Evolutionary conservation across 2,329 filamentous ascomycete genomes (phyloP).

Genomic region (Scleromitrula shiraiana): DNA sequence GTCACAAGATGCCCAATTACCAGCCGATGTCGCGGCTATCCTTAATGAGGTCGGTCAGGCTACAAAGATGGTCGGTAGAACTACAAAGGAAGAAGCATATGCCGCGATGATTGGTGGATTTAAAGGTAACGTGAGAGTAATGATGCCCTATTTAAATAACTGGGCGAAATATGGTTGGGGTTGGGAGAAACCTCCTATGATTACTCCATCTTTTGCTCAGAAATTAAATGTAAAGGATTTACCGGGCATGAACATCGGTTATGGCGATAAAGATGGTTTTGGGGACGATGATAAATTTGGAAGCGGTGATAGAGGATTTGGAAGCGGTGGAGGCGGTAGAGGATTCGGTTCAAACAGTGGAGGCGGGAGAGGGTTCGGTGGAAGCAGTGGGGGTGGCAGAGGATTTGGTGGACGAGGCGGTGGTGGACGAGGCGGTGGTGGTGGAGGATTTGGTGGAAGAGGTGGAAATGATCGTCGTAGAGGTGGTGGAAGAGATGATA

Average conservation of each 20-base stretch:
- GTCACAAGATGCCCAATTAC: slow-evolving; percentile 29
- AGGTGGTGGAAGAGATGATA: slow-evolving; percentile 9
- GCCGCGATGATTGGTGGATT: slow-evolving; percentile 15
- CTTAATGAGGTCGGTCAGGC: slow-evolving; percentile 23
- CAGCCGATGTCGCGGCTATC: slow-evolving; percentile 21
- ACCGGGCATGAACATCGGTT: slow-evolving; percentile 18
- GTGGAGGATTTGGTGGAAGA: slow-evolving; percentile 10
- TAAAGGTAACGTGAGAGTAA: neutral
- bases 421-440: slow-evolving; percentile 8
- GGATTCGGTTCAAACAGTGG: slow-evolving; percentile 9
- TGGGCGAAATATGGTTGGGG: slow-evolving; percentile 30
- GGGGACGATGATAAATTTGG: slow-evolving; percentile 9
- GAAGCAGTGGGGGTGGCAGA: neutral
- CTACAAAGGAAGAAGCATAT: slow-evolving; percentile 24
- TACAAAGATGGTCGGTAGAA: slow-evolving; percentile 23
- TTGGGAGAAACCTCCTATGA: slow-evolving; percentile 24
- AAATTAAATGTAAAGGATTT: slow-evolving; percentile 21
- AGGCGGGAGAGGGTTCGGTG: slow-evolving; percentile 8
- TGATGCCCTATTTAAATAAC: slow-evolving; percentile 17
- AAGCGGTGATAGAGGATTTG: slow-evolving; percentile 1
- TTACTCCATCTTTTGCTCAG: slow-evolving; percentile 14
- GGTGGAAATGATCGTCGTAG: slow-evolving; percentile 11
- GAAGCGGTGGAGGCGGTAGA: neutral
- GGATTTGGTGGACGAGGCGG: slow-evolving; percentile 6
- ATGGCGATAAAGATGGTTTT: neutral